Conservation (phyloP, 139 green algal genomes). For the Chlorella sorokiniana region DNA sequence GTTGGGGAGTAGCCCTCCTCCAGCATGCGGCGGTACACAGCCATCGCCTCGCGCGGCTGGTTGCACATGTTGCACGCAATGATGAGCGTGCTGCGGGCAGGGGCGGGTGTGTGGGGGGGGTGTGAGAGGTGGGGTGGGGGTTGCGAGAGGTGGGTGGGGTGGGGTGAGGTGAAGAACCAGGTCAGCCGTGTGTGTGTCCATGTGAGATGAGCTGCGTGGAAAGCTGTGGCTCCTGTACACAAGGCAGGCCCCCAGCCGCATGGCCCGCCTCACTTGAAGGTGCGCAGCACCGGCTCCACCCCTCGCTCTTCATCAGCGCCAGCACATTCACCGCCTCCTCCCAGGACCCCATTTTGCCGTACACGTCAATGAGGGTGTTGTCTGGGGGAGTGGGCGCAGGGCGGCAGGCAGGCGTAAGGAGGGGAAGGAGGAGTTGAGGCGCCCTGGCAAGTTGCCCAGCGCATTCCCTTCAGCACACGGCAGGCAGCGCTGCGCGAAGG, state of each 20-base stretch:
- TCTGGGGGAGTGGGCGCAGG: conserved; percentile 52
- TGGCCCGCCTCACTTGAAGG: conserved; percentile 64
- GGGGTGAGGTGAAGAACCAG: neutral
- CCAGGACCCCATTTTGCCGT: conserved; percentile 83
- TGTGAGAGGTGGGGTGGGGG: neutral
- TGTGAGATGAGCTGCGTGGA: neutral
- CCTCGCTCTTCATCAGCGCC: conserved; percentile 54
- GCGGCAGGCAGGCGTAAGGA: neutral
- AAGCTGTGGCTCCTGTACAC: neutral
- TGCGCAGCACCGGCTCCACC: conserved; percentile 82
- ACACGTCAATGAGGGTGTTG: conserved; percentile 82
- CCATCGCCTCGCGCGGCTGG: conserved; percentile 77
- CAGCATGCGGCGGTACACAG: conserved; percentile 60
- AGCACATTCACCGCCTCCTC: conserved; percentile 60
- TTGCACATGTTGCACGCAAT: conserved; percentile 92
- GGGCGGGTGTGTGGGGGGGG: neutral
- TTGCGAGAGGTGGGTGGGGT: neutral
- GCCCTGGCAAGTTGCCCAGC: conserved; percentile 49
- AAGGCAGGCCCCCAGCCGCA: neutral
- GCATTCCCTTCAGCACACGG: neutral
- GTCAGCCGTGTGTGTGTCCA: neutral
- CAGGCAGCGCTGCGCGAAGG: neutral
- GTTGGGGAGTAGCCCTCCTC: conserved; percentile 70
- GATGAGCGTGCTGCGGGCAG: conserved; percentile 65
- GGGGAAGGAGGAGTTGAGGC: neutral